phyloP scores from a whole-genome alignment of 768 basidiomycete species.

The Peribolospora baueri region DNA sequence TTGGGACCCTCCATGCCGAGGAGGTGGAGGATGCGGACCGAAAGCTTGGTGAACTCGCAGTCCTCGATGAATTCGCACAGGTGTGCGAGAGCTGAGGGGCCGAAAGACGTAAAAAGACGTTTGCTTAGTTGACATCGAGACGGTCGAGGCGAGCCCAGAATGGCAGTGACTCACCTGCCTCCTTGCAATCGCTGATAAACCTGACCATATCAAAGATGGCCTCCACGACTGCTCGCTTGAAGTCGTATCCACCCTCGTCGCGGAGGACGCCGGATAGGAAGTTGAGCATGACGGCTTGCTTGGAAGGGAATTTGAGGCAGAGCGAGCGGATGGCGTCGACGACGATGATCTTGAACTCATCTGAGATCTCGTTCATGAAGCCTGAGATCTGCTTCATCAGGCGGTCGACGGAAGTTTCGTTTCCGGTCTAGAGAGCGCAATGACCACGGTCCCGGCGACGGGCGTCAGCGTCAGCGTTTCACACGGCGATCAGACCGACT shows the following conservation, averaged over 20 bases:
- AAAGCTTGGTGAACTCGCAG: slow-evolving; percentile 97
- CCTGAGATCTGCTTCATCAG: slow-evolving; percentile 97
- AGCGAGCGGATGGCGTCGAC: slow-evolving; percentile 95
- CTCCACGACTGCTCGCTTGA: slow-evolving; percentile 96
- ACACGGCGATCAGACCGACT: background rate
- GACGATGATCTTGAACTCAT: slow-evolving; percentile 99
- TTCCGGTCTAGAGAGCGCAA: slow-evolving; percentile 47
- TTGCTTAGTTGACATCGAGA: background rate
- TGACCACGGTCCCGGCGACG: background rate
- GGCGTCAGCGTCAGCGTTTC: background rate
- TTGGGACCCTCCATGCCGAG: slow-evolving; percentile 90
- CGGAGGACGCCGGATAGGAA: slow-evolving; percentile 91
- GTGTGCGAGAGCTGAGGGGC: slow-evolving; percentile 53
- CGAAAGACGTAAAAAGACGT: background rate
- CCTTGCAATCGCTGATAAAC: slow-evolving; percentile 81
- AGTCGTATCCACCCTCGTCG: slow-evolving; percentile 97
- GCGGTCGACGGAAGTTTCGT: slow-evolving; percentile 93
- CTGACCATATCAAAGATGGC: slow-evolving; percentile 99
- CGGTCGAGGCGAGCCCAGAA: background rate
- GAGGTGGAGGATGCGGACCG: slow-evolving; percentile 82
- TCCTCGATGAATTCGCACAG: slow-evolving; percentile 99
- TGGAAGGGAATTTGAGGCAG: slow-evolving; percentile 93
- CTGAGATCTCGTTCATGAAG: slow-evolving; percentile 97
- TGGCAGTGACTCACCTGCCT: slow-evolving; percentile 31
- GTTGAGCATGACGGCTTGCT: slow-evolving; percentile 86